Percentiles rank a stretch among this genome's conserved stretches.
Evolutionary conservation across 1,284 basidiomycete species (phyloP).

Genomic region (Rhodofomes roseus): DNA sequence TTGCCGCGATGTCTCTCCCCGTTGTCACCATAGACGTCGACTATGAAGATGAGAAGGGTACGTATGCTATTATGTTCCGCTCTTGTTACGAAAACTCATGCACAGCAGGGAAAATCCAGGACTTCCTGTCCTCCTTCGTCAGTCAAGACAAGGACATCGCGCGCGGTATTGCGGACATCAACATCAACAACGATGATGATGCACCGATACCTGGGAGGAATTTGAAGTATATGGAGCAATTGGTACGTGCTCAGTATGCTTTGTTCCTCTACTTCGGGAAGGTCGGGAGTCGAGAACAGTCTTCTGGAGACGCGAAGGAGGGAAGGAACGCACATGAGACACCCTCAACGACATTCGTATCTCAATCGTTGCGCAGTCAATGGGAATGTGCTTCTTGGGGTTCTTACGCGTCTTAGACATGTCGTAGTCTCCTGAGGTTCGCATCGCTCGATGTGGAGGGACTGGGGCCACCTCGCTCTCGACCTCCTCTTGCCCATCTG

Average conservation of each 20-base stretch:
- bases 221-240: constrained; percentile 86
- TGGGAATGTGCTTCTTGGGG: too few relatives aligned
- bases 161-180: constrained; percentile 66
- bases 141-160: constrained; percentile 65
- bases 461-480: too few relatives aligned
- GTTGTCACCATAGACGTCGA: constrained; percentile 46
- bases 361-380: too few relatives aligned
- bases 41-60: constrained; percentile 45
- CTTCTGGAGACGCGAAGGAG: neutral
- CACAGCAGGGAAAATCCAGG: constrained; percentile 57
- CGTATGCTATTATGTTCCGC: constrained; percentile 1
- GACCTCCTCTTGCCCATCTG: too few relatives aligned
- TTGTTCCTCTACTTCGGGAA: neutral
- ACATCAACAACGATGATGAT: constrained; percentile 54
- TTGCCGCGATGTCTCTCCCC: constrained; percentile 42
- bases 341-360: too few relatives aligned
- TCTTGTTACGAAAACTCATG: constrained; percentile 6
- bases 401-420: too few relatives aligned
- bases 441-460: too few relatives aligned
- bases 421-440: too few relatives aligned
- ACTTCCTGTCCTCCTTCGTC: constrained; percentile 68
- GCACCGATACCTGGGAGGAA: constrained; percentile 37
- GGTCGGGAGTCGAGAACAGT: neutral
- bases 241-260: constrained; percentile 51
- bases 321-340: neutral